Base-by-base conservation (phyloP, 805 yeast species). In the Cyberlindnera maritima region DNA sequence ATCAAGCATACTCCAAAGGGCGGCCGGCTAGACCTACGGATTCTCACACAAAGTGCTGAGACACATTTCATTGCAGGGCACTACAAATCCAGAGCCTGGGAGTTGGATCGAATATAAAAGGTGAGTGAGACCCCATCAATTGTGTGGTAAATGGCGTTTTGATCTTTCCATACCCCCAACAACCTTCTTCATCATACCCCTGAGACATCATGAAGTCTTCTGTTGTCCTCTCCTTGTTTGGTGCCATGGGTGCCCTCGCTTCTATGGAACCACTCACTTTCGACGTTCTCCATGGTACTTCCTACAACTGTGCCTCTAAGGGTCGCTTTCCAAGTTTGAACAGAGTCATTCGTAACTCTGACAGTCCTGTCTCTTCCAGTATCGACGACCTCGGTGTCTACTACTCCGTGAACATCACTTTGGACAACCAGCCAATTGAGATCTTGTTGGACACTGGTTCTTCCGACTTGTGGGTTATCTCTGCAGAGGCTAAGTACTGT, bases 391-490 rank as follows among this genome's bases (percentile, higher is more conserved):
- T 36, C 19, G 46, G 50, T 10, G 39, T 44, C 32, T 55, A 41
- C 45, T 51, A 49, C 38, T 38, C 56, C 9, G 41, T 44, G 20
- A 39, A 46, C 17, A 21, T 55, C 19, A 39, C 46, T 18, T 15
- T 56, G 15, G 55, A 50, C 3, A 43, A 40, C 14, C 59, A 60
- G 20, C 44, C 55, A 17, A 55, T 66, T 7, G 49, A 47, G n/a
- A 67, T 64, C 8, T 44, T 65, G 41, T 39, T 67, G 3, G 71
- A 66, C 40, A 67, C 69, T 1, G 35, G 35, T n/a, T 32, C 35
- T 32, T 32, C 35, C n/a, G 35, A 32, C 19, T 32, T 32, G 71
- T 67, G 71, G 71, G 63, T 67, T 43, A 40, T 48, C 13, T 44
- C 62, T 59, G 33, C 54, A 2, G 37, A 41, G 1, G 66, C 66